Base-by-base conservation (phyloP, 768 basidiomycete genomes). In the Lactarius akahatsu region DNA sequence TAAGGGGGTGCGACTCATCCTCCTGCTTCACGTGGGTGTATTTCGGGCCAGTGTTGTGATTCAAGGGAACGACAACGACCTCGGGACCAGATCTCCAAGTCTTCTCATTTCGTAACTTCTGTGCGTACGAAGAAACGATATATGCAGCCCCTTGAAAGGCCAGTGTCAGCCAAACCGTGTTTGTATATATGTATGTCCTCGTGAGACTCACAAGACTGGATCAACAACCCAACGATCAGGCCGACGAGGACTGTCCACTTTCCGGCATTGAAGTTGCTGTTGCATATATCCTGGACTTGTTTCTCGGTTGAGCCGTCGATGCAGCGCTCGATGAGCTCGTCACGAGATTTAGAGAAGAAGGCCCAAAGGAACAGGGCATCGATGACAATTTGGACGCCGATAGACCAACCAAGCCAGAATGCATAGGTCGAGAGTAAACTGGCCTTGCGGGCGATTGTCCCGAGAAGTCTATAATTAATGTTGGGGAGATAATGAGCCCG, bases 361-460 rank as follows among this genome's bases (percentile, higher is more conserved):
- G 34, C 58, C 45, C 54, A 64, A 8, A 68, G 28, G 45, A 45
- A 45, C 15, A 32, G 0, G 38, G 16, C 59, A 40, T 60, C 61
- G 20, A 68, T n/a, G 59, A 54, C 47, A 11, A 69, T 30, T 23
- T 63, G 58, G 43, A 71, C 7, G 60, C 18, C 38, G 2, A 62
- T 9, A 3, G 59, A 55, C 56, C 56, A 71, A 20, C 41, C 34
- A 13, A 71, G 62, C 18, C 32, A 60, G 3, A 30, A 66, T 20
- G 65, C 20, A 38, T 69, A 71, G n/a, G 65, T 60, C 16, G 45
- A 36, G 23, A 71, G 65, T 20, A 69, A 40, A 7, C 40, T 11
- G 23, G 62, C 65, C 28, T 63, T 69, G 56, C 70, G 70, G 7
- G 11, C 11, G 20, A 71, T n/a, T 30, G 65, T 57, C 38, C 68